Evolutionary conservation across 495 filamentous ascomycete genomes (phyloP).

Genomic region (Xanthoparmelia taractica): DNA sequence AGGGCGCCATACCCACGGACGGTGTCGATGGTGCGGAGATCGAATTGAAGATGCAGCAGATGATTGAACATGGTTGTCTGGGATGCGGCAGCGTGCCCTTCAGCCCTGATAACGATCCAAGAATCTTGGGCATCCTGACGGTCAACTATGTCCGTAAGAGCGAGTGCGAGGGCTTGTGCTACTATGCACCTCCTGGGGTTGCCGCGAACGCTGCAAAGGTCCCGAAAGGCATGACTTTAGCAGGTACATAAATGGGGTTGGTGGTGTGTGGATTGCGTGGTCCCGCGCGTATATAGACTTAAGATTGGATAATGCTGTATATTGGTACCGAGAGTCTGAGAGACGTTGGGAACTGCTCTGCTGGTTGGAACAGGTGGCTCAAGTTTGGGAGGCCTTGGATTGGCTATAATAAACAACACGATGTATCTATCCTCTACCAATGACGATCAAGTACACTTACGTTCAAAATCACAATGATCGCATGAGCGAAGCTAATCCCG

Average conservation of each 20-base stretch:
- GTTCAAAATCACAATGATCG: too few relatives aligned
- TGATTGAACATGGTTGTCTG: slow-evolving; percentile 15
- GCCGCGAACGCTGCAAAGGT: background rate
- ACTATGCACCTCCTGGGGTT: background rate
- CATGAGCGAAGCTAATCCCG: too few relatives aligned
- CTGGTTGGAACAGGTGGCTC: background rate
- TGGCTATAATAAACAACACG: background rate
- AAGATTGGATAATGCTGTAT: background rate
- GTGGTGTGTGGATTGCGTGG: background rate
- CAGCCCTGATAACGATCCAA: slow-evolving; percentile 9
- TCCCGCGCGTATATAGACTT: background rate
- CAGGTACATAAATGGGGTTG: background rate
- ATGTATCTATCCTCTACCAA: background rate
- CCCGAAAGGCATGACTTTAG: background rate
- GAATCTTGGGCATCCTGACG: slow-evolving; percentile 11
- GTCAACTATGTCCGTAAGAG: slow-evolving; percentile 14
- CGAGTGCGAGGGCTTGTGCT: slow-evolving; percentile 13
- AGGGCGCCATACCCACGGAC: slow-evolving; percentile 1
- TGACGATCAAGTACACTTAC: background rate
- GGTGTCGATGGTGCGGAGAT: slow-evolving; percentile 8
- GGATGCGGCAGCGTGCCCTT: slow-evolving; percentile 17
- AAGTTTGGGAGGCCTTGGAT: background rate
- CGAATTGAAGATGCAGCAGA: slow-evolving; percentile 7
- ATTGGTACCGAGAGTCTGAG: background rate
- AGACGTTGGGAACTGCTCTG: background rate